These are phyloP conservation scores for Pseudogymnoascus pannorum DNA, from an alignment of 2,329 filamentous ascomycete genomes.

Conservation along the genomic window DNA sequence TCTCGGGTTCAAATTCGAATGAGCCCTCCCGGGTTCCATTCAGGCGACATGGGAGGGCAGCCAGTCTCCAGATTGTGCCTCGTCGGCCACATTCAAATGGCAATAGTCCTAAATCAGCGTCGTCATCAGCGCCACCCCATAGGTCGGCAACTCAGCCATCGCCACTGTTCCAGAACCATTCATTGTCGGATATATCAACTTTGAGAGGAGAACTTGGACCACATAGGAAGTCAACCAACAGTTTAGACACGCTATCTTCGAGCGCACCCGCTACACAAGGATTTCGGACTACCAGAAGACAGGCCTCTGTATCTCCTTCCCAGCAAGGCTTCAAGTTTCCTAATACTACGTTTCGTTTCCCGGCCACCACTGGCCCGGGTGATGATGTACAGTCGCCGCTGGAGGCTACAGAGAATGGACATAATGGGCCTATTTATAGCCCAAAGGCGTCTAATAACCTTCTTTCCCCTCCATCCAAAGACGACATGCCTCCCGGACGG, in stretches of 20 bases:
- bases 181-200: conserved; percentile 3
- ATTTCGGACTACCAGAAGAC: conserved; percentile 30
- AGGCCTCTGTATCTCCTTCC: conserved; percentile 23
- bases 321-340: conserved; percentile 52
- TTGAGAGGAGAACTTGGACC: neutral
- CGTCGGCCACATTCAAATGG: conserved; percentile 37
- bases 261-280: conserved; percentile 31
- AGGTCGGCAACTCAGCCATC: conserved; percentile 30
- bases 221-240: conserved; percentile 1
- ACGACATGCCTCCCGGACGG: conserved; percentile 40
- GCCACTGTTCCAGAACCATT: conserved; percentile 24
- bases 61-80: conserved; percentile 70
- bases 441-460: neutral
- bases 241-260: neutral
- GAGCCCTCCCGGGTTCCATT: conserved; percentile 42
- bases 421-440: neutral
- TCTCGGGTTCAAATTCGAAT: conserved; percentile 28
- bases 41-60: conserved; percentile 66
- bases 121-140: conserved; percentile 17
- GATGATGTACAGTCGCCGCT: conserved; percentile 24
- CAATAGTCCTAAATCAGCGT: conserved; percentile 34
- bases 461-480: conserved; percentile 24
- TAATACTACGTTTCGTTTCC: conserved; percentile 13
- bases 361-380: conserved; percentile 25
- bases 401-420: neutral